Evolutionary conservation across 805 yeast genomes (phyloP), one percentile per base, ranked within the genome.

Genomic region (Starmera amethionina): DNA sequence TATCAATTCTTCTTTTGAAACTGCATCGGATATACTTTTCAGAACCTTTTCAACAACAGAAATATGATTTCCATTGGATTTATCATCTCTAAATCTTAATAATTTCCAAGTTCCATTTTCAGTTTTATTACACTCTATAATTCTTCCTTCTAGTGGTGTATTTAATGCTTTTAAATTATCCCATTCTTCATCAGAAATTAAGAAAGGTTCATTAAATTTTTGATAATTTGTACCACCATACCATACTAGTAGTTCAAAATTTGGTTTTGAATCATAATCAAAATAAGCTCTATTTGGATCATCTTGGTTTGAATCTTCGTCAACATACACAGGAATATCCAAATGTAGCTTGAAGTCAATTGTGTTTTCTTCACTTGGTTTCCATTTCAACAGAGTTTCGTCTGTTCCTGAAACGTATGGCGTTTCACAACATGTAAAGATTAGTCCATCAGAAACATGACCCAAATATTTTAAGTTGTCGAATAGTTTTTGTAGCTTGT

Each of bases 301-400:
- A 40, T 77, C 75, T 34, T 67, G 65, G 25, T 65, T 59, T 27
- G 81, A 63, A 41, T 79, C 84, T 6, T 73, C 73, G 55, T 83
- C 90, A 36, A 71, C 71, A 49, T 49, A 77, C 8, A 60, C 49
- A 14, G 78, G 75, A 51, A 85, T 84, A 30, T 71, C 70, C 43
- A 87, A 59, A 30, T 70, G 68, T 44, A 93, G 60, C 55, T 79
- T 79, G 62, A 86, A 93, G 61, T 93, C 99, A 35, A 94, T 76
- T 0, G 97, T 82, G 52, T 93, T 94, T 59, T 90, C 98, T 46
- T 85, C 85, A 11, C 95, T 86, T 3, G 98, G 97, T 55, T 93
- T 93, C 99, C 99, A 93, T 62, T 94, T 93, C 41, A 93, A 64
- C 38, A 93, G 66, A 7, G 87, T 76, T 1, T 77, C 72, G 59